Evolutionary conservation across 78 protist species (phyloP), one percentile per base, ranked within the genome.

Genomic region (Isochrysis galbana): DNA sequence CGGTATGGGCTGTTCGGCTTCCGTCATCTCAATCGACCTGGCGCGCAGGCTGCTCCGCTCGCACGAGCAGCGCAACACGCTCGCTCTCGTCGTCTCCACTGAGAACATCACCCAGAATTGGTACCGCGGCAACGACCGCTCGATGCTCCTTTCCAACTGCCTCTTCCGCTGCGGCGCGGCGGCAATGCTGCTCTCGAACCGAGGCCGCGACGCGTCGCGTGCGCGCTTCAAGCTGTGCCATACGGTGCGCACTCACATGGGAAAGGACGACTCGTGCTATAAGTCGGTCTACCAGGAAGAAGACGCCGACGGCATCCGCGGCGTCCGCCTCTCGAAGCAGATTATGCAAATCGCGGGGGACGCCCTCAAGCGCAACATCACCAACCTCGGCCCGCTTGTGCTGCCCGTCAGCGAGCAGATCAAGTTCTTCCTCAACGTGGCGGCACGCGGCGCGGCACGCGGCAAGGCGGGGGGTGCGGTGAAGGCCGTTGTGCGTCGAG

Each of bases 151-250:
- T 5, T 87, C 95, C 61, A 97, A 97, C 91, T 89, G 94, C 1
- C 95, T 97, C 44, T 97, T 97, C 96, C 96, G 98, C 86, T 87
- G 95, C 94, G 98, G 98, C 74, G 98, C 97, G 41, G 97, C 98
- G 3, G 98, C 98, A 14, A 89, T 97, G n/a, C 96, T 97, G 87
- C 95, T 97, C 17, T 90, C 97, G 1, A 96, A 96, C 90, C 88
- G 93, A 34, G 34, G 92, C 7, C 39, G 54, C 46, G 93, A 94
- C 94, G 48, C 72, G 47, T 54, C 91, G 78, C 95, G 96, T 29
- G 96, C 96, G 41, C 95, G 94, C 67, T 93, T 86, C 61, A 34
- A 22, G 61, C 94, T 94, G 67, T 61, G 39, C 45, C 93, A 94
- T 90, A 41, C 89, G 23, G 94, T 94, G n/a, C 90, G 95, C 61